Percentiles rank a stretch among this genome's conserved stretches.
Conservation (phyloP, 129 eudicot genomes). For the Erigeron canadensis region DNA sequence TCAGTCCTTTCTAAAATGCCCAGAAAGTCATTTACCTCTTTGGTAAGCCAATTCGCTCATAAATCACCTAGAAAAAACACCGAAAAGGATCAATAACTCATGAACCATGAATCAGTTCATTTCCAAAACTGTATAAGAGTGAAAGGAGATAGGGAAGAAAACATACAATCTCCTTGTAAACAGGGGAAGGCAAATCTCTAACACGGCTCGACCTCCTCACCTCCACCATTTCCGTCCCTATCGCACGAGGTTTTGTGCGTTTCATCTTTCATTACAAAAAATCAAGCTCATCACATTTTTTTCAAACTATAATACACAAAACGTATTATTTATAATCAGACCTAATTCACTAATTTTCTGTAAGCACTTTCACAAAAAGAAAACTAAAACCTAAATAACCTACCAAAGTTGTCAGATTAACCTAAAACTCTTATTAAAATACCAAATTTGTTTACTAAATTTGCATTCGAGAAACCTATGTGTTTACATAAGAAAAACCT, state of each 20-base stretch:
- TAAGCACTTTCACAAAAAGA: no score
- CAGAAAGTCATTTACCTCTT: constrained; percentile 36
- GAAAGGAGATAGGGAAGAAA: background rate
- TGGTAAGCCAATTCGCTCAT: constrained; percentile 46
- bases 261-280: constrained; percentile 51
- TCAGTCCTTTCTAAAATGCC: no score
- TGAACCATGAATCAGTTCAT: no score
- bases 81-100: background rate
- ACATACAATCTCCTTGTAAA: constrained; percentile 59
- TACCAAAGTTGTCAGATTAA: no score
- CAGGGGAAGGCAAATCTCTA: constrained; percentile 66
- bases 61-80: constrained; percentile 44
- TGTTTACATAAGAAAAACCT: no score
- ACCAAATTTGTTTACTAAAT: no score
- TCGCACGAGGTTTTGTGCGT: constrained; percentile 53
- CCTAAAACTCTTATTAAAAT: no score
- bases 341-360: no score
- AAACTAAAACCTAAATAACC: no score
- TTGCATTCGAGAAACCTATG: no score
- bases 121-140: background rate
- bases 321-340: no score
- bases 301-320: background rate
- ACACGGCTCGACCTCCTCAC: constrained; percentile 87
- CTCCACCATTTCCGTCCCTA: constrained; percentile 60
- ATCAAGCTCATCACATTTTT: background rate